Base-by-base conservation (phyloP, 1,284 basidiomycete species). In the Lignosus rhinocerotis region DNA sequence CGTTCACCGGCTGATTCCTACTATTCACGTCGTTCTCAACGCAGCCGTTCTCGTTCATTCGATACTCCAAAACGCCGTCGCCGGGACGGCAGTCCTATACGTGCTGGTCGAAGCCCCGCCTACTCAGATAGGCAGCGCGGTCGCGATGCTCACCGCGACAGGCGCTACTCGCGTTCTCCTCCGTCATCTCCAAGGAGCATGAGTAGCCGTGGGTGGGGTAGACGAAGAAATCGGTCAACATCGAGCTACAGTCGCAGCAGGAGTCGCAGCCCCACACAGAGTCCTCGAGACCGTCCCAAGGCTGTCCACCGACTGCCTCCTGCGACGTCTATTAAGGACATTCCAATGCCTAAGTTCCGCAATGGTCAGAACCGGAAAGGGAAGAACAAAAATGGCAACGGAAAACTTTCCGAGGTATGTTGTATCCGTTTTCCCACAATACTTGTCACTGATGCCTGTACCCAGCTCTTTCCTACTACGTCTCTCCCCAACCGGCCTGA, bases 251-350 rank as follows among this genome's bases (percentile, higher is more conserved):
- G 73, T 53, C 66, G 72, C n/a, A 75, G 76, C 43, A 78, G 79
- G 46, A 83, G 80, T 60, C 74, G 83, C 50, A 87, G 84, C 66
- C 74, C 75, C 8, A 86, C 82, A 65, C 75, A 70, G 55, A 86
- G 83, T 63, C 82, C 80, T 43, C 63, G 60, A 30, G 75, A 77
- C 34, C 78, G 76, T 45, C 75, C 79, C 33, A 81, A 79, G 58
- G 75, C 83, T 11, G 78, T 87, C 45, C 88, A 90, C 70, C 81
- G 88, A 42, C 74, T 90, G 32, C 88, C 88, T 33, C 64, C 78
- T 12, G 71, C 79, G 11, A 78, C 80, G 6, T 76, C 78, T 8
- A 65, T 81, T 53, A 73, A 73, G 55, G 76, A 78, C 6, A 61
- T 78, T 21, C 67, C 73, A 25, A 67, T 42, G 6, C 61, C 70